Percentiles rank a stretch among this genome's conserved stretches.
Evolutionary conservation across 345 rosid genomes (phyloP).

Genomic region (Bretschneidera sinensis): DNA sequence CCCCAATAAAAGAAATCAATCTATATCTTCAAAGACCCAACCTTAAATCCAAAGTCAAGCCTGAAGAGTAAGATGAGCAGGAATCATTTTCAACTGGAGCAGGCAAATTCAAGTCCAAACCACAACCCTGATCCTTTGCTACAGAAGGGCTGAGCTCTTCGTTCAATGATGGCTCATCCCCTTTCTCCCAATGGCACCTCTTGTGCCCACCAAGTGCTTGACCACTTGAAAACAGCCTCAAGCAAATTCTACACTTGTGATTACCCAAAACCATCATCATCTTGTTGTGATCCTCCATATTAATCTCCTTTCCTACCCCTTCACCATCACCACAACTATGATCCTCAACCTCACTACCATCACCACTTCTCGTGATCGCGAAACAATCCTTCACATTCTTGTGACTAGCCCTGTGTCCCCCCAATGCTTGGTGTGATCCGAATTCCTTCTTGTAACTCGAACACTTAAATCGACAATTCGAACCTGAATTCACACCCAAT

Average conservation of each 20-base stretch:
- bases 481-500: background rate
- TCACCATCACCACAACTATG: background rate
- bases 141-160: constrained; percentile 16
- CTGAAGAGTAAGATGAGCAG: constrained; percentile 38
- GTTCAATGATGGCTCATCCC: constrained; percentile 24
- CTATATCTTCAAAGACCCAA: constrained; percentile 45
- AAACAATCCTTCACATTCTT: constrained; percentile 82
- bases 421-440: constrained; percentile 82
- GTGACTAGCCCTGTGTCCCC: constrained; percentile 87
- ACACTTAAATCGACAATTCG: constrained; percentile 47
- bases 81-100: constrained; percentile 40
- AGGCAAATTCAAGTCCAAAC: constrained; percentile 66
- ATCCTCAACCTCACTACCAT: constrained; percentile 21
- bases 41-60: constrained; percentile 61
- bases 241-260: constrained; percentile 62
- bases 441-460: constrained; percentile 83
- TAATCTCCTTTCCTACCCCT: constrained; percentile 10
- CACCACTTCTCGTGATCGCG: constrained; percentile 42
- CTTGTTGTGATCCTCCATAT: constrained; percentile 19
- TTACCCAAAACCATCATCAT: constrained; percentile 31
- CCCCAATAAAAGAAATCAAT: background rate
- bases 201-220: constrained; percentile 81
- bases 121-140: constrained; percentile 15
- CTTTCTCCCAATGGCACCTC: constrained; percentile 75
- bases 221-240: constrained; percentile 56